phyloP scores from a whole-genome alignment of 2,329 filamentous ascomycete species.

The Ophiostoma australiae region DNA sequence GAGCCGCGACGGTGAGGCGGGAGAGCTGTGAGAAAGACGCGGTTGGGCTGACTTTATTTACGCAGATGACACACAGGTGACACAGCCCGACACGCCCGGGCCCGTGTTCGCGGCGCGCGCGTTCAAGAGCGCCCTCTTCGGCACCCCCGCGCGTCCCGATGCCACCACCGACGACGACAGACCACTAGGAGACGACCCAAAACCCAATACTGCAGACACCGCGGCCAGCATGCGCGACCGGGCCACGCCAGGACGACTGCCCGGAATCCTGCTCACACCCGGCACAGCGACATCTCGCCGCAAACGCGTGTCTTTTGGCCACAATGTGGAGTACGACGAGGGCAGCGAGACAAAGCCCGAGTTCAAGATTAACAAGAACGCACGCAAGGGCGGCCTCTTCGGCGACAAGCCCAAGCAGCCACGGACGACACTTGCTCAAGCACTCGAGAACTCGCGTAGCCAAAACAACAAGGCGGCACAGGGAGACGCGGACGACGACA shows the following conservation, averaged over 20 bases:
- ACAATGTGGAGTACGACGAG: conserved; percentile 48
- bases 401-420: conserved; percentile 24
- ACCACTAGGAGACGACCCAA: conserved; percentile 36
- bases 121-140: conserved; percentile 59
- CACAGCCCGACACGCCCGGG: conserved; percentile 60
- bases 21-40: conserved; percentile 6
- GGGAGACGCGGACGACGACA: conserved; percentile 33
- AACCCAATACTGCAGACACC: background rate
- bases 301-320: conserved; percentile 62
- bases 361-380: conserved; percentile 28
- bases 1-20: background rate
- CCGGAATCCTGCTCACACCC: conserved; percentile 59
- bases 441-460: conserved; percentile 41
- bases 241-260: conserved; percentile 33
- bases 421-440: conserved; percentile 43
- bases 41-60: background rate
- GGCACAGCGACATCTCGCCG: conserved; percentile 56
- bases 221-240: conserved; percentile 26
- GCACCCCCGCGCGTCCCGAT: conserved; percentile 46
- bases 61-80: conserved; percentile 45
- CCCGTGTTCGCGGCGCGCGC: conserved; percentile 63
- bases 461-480: conserved; percentile 28
- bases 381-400: conserved; percentile 27
- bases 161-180: conserved; percentile 21
- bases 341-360: conserved; percentile 33